Conservation (phyloP, 2,329 filamentous ascomycete species). For the Fusarium tupiense region DNA sequence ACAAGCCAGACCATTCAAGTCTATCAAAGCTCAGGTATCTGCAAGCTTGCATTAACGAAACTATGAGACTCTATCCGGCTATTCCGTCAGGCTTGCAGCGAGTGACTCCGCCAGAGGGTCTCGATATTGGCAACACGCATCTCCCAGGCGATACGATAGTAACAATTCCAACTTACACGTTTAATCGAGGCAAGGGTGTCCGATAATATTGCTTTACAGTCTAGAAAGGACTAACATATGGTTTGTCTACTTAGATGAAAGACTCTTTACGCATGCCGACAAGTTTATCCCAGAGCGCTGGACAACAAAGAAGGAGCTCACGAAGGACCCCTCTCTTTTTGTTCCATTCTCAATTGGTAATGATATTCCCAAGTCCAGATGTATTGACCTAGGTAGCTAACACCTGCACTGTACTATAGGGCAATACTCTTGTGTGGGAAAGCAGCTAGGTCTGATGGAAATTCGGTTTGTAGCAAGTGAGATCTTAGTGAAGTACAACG, state of each 20-base stretch:
- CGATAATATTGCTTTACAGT: not conserved
- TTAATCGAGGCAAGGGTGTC: not conserved
- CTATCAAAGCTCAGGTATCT: not conserved
- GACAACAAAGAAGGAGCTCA: not conserved
- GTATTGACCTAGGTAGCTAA: not conserved
- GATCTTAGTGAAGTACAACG: not conserved
- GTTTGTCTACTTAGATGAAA: not conserved
- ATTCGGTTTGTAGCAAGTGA: not conserved
- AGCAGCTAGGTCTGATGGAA: not conserved
- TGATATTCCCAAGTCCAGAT: not conserved
- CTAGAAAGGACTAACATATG: not conserved
- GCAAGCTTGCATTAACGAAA: not conserved
- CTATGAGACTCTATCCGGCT: not conserved
- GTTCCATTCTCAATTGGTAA: not conserved
- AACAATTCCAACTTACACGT: not conserved
- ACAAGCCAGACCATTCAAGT: not conserved
- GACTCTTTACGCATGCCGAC: not conserved
- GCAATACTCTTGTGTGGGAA: not conserved
- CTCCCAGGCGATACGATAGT: not conserved
- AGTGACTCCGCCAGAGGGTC: not conserved
- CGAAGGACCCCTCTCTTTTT: not conserved
- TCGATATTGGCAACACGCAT: not conserved
- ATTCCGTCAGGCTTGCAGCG: not conserved
- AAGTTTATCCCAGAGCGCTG: not conserved
- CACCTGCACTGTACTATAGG: not conserved